These are phyloP conservation scores for Sporobolomyces pararoseus DNA, from an alignment of 768 basidiomycete genomes.

Conservation along the genomic window DNA sequence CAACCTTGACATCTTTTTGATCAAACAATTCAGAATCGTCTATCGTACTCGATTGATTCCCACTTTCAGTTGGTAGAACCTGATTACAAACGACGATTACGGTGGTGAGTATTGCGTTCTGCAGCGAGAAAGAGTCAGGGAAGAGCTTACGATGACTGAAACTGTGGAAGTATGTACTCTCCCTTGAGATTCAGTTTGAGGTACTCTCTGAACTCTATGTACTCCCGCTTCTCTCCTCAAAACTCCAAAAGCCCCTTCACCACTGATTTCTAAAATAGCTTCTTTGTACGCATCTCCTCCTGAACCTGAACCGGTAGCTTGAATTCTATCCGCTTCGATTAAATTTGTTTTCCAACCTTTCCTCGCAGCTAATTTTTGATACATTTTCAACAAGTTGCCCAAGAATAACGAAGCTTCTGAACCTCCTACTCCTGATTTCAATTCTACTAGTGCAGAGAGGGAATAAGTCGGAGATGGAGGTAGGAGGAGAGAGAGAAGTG, in stretches of 20 bases:
- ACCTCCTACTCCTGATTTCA: constrained; percentile 90
- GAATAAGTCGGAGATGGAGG: constrained; percentile 22
- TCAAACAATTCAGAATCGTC: constrained; percentile 64
- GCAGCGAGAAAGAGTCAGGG: no score
- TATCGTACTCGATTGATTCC: constrained; percentile 58
- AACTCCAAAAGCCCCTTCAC: constrained; percentile 69
- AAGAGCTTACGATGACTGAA: constrained; percentile 65
- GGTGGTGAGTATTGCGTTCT: no score
- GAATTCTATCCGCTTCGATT: constrained; percentile 36
- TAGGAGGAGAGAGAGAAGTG: constrained; percentile 30
- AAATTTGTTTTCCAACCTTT: constrained; percentile 60
- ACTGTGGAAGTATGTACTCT: constrained; percentile 89
- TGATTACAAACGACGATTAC: no score
- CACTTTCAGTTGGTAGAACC: constrained; percentile 78
- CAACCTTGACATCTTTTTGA: constrained; percentile 73
- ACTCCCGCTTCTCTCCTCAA: constrained; percentile 91
- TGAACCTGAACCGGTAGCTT: constrained; percentile 30
- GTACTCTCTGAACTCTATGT: constrained; percentile 90
- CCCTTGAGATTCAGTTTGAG: constrained; percentile 80
- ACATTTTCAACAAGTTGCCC: constrained; percentile 74
- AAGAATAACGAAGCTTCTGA: constrained; percentile 81
- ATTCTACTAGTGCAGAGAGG: constrained; percentile 71
- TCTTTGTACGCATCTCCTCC: constrained; percentile 58
- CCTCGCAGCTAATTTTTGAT: constrained; percentile 61
- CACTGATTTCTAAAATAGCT: constrained; percentile 73